Evolutionary conservation across 495 filamentous ascomycete genomes (phyloP), one percentile per base, ranked within the genome.

Genomic region (Lophiostoma macrostomum): DNA sequence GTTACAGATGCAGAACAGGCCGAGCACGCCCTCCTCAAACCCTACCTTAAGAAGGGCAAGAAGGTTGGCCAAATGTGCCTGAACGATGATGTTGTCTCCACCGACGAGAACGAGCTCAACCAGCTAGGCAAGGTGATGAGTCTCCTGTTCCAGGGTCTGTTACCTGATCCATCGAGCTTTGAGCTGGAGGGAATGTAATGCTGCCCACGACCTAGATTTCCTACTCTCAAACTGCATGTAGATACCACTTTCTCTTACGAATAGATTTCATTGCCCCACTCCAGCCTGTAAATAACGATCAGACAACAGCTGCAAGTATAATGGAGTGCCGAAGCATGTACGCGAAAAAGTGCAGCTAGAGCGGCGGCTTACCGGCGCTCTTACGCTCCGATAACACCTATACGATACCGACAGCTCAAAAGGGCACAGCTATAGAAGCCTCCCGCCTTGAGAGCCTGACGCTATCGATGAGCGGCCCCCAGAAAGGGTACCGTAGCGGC

Each of bases 1-100:
- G 55, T 74, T 22, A 73, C 70, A 24, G 71, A 74, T 45, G 66
- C 71, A 18, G 71, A 74, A 57, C 71, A 74, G 41, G 71, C 68
- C 2, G 61, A 71, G 55, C 53, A 73, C 43, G 50, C 32, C 5
- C 37, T 74, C 25, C 55, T 71, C 2, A 67, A 71, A 32, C 63
- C 69, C 27, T 64, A 64, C 34, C 51, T 72, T 22, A 61, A 61
- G 29, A 39, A 56, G 22, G 61, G 63, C 42, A 67, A 58, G 25
- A 60, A 48, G 27, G 38, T 31, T 14, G 70, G 71, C 1, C 71
- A 73, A 48, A 65, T 71, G 56, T 73, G 71, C 36, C 60, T 73
- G 16, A 73, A 73, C 48, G 71, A 73, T 54, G 71, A 73, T 55
- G 71, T 73, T 3, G 46, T 50, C 1, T 50, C 51, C 12, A 14